phyloP scores from a whole-genome alignment of 2,329 filamentous ascomycete genomes.

The Sphaerulina vaccinii region DNA sequence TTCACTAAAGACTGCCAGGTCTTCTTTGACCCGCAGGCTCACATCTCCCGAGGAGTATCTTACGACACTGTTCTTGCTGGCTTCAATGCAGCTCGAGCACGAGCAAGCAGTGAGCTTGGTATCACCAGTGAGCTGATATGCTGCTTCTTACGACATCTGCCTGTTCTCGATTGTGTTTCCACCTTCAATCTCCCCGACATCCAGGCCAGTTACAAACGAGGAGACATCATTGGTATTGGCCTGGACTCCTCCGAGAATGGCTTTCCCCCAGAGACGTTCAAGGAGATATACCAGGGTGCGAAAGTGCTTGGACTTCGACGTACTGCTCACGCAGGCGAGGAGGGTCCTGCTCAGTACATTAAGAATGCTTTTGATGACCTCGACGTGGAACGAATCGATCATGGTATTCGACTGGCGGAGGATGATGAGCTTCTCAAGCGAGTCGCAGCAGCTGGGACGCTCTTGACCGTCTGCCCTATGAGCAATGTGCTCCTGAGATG shows the following conservation, averaged over 20 bases:
- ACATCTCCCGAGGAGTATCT: conserved; percentile 61
- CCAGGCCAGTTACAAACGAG: conserved; percentile 26
- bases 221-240: conserved; percentile 59
- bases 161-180: conserved; percentile 55
- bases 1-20: conserved; percentile 60
- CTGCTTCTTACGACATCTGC: conserved; percentile 70
- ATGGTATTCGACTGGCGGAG: conserved; percentile 66
- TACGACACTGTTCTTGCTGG: conserved; percentile 65
- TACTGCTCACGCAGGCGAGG: conserved; percentile 77
- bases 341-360: conserved; percentile 68
- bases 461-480: conserved; percentile 71
- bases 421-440: conserved; percentile 59
- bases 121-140: conserved; percentile 67
- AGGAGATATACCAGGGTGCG: conserved; percentile 59
- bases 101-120: conserved; percentile 62
- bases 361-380: conserved; percentile 61
- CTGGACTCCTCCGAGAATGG: conserved; percentile 61
- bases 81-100: conserved; percentile 58
- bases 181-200: conserved; percentile 47
- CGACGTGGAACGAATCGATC: conserved; percentile 67
- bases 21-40: conserved; percentile 80
- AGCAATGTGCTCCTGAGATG: conserved; percentile 68
- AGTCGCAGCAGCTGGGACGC: conserved; percentile 56
- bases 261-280: conserved; percentile 55
- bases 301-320: conserved; percentile 54